Evolutionary conservation across 2,329 filamentous ascomycete species (phyloP).

Genomic region (Venturia pyrina): DNA sequence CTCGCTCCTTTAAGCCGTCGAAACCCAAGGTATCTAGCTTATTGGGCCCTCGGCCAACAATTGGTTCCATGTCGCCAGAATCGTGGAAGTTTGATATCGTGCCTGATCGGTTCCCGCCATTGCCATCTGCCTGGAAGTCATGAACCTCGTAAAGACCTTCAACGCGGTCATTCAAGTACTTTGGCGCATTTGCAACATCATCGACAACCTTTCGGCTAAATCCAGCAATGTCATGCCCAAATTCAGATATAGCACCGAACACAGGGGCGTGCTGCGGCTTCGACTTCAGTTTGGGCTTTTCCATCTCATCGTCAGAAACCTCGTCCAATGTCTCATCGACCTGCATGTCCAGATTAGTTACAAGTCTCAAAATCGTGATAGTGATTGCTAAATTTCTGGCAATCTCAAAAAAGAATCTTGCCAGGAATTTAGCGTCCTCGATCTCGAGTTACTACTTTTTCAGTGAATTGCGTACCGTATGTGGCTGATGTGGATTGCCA

Average conservation of each 20-base stretch:
- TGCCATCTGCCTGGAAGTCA: neutral
- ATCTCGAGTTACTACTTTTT: neutral
- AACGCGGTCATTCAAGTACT: neutral
- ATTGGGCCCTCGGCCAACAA: neutral
- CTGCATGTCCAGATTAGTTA: neutral
- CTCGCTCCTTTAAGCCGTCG: neutral
- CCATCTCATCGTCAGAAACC: neutral
- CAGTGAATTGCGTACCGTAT: constrained; percentile 27
- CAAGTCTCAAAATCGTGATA: neutral
- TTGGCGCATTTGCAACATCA: constrained; percentile 7
- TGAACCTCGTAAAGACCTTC: neutral
- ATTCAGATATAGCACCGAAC: neutral
- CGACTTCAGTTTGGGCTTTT: neutral
- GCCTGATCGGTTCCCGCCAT: neutral
- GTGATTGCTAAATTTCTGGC: neutral
- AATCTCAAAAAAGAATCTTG: neutral
- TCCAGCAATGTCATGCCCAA: neutral
- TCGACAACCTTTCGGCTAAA: constrained; percentile 7
- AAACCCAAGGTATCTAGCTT: neutral
- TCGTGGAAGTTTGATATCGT: neutral
- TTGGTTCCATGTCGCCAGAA: neutral
- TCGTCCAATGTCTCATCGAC: constrained; percentile 9
- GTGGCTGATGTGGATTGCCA: constrained; percentile 47
- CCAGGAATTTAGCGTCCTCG: neutral
- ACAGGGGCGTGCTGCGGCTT: neutral